Percentiles rank a stretch among this genome's conserved stretches.
These are phyloP conservation scores for Fusarium subglutinans DNA, from an alignment of 2,329 filamentous ascomycete genomes.

Conservation along the genomic window DNA sequence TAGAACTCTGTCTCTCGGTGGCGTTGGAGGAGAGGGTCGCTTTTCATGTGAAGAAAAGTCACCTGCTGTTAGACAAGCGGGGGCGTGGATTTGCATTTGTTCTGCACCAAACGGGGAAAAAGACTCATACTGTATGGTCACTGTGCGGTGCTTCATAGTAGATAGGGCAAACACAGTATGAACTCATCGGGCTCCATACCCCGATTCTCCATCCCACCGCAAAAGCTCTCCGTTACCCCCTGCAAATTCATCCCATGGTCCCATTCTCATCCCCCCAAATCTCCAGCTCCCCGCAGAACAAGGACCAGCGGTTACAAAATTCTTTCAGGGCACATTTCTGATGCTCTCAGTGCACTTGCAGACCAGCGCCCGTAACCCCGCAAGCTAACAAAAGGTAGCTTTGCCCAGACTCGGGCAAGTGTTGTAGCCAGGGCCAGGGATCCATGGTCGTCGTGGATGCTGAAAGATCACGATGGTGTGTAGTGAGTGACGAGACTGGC, in stretches of 20 bases:
- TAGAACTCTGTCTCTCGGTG: slow-evolving; percentile 24
- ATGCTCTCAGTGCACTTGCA: slow-evolving; percentile 6
- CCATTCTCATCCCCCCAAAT: slow-evolving; percentile 23
- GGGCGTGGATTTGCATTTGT: slow-evolving; percentile 9
- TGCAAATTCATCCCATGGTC: slow-evolving; percentile 15
- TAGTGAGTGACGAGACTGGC: slow-evolving; percentile 27
- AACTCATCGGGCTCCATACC: not conserved
- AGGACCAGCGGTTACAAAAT: not conserved
- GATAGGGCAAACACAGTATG: not conserved
- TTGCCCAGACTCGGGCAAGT: slow-evolving; percentile 34
- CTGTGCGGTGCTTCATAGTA: rapidly evolving
- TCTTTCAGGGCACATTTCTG: not conserved
- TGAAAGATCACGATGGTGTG: slow-evolving; percentile 44
- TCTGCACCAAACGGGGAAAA: not conserved
- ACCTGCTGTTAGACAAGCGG: slow-evolving; percentile 26
- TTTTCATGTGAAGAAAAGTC: slow-evolving; percentile 21
- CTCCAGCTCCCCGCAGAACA: not conserved
- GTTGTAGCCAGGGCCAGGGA: slow-evolving; percentile 35
- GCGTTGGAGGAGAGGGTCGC: slow-evolving; percentile 25
- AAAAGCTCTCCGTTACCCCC: slow-evolving; percentile 3
- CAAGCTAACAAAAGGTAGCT: slow-evolving; percentile 36
- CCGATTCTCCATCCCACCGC: slow-evolving; percentile 6
- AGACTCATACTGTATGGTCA: not conserved
- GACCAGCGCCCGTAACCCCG: slow-evolving; percentile 38
- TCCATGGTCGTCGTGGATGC: slow-evolving; percentile 37